A percentile compares a stretch with the other conserved stretches of the same genome.
phyloP scores from a whole-genome alignment of 805 yeast genomes.

The Dipodascopsis uninucleata region DNA sequence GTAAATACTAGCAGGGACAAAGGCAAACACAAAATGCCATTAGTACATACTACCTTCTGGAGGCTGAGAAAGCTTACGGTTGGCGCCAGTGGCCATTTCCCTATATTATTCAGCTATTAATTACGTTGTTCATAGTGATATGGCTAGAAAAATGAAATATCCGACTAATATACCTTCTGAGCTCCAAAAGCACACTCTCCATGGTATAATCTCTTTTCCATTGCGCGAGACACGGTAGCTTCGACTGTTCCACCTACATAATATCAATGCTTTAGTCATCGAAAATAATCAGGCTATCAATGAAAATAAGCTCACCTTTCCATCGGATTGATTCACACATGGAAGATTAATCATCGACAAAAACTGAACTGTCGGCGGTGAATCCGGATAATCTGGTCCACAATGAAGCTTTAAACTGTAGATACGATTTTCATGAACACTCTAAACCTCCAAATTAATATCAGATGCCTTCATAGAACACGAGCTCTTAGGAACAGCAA shows the following conservation, averaged over 20 bases:
- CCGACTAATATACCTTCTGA: conserved; percentile 52
- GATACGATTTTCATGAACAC: conserved; percentile 86
- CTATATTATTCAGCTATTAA: conserved; percentile 23
- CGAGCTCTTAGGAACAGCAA: neutral
- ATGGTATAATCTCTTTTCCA: conserved; percentile 92
- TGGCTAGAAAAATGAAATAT: neutral
- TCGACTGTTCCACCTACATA: conserved; percentile 42
- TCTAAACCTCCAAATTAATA: conserved; percentile 32
- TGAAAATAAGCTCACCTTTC: conserved; percentile 38
- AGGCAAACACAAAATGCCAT: neutral
- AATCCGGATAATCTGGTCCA: conserved; percentile 80
- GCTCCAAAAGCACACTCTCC: conserved; percentile 86
- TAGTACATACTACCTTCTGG: conserved; percentile 74
- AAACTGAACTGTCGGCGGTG: conserved; percentile 81
- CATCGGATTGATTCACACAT: conserved; percentile 70
- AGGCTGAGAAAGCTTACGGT: conserved; percentile 87
- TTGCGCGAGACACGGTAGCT: conserved; percentile 64
- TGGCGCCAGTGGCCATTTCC: conserved; percentile 78
- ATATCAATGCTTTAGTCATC: neutral
- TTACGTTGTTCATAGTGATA: no score
- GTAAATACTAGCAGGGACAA: no score
- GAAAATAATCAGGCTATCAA: neutral
- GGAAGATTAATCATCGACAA: conserved; percentile 84
- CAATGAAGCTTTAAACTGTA: conserved; percentile 79
- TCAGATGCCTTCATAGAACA: neutral